Conservation (phyloP, 441 rosid species). For the Erodium moschatum region DNA sequence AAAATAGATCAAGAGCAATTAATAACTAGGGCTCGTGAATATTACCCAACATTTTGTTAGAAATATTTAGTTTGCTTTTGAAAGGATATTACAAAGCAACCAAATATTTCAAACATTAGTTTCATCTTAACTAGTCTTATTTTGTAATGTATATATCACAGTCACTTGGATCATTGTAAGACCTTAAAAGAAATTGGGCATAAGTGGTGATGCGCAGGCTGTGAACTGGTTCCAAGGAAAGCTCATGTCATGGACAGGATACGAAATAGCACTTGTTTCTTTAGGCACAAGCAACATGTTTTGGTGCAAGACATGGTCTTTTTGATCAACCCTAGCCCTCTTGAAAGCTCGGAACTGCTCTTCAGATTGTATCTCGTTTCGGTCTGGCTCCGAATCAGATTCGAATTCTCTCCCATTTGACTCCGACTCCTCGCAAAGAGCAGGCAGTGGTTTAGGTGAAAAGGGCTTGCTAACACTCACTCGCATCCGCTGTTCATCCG, state of each 20-base stretch:
- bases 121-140: not conserved
- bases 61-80: conserved; percentile 1
- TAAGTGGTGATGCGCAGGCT: conserved; percentile 34
- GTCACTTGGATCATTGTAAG: not conserved
- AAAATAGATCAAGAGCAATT: not conserved
- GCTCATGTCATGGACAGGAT: conserved; percentile 11
- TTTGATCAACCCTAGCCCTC: conserved; percentile 22
- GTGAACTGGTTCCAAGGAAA: conserved; percentile 29
- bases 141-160: not conserved
- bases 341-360: conserved; percentile 29
- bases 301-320: not conserved
- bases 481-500: conserved; percentile 26
- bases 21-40: not conserved
- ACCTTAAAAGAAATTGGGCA: conserved; percentile 32
- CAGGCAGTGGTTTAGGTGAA: conserved; percentile 34
- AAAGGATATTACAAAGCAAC: not conserved
- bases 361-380: conserved; percentile 23
- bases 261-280: conserved; percentile 19
- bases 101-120: not conserved
- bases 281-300: conserved; percentile 10
- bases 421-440: conserved; percentile 47
- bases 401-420: conserved; percentile 11
- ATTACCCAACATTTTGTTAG: not conserved
- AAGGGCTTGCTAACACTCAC: conserved; percentile 17
- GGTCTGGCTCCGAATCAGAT: too few relatives aligned